Conservation (phyloP, 1,284 basidiomycete genomes). For the Boletus mariae region DNA sequence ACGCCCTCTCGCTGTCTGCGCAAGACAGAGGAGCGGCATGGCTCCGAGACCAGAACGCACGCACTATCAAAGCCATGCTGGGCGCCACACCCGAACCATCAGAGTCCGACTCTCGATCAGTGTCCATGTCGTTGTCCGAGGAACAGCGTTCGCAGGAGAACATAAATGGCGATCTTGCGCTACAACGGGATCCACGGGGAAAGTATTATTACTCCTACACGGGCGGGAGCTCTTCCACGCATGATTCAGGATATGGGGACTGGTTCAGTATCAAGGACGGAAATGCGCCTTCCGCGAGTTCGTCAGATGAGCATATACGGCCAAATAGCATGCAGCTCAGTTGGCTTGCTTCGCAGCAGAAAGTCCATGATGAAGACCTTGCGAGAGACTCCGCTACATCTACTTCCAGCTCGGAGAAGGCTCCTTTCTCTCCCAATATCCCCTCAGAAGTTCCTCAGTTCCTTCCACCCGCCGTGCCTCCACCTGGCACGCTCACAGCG, state of each 20-base stretch:
- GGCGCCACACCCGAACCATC: constrained; percentile 61
- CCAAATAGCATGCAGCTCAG: constrained; percentile 61
- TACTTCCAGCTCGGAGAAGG: constrained; percentile 32
- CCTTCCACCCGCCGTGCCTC: constrained; percentile 46
- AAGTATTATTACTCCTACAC: constrained; percentile 76
- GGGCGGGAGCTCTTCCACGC: constrained; percentile 45
- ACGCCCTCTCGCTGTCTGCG: constrained; percentile 42
- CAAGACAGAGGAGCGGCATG: constrained; percentile 72
- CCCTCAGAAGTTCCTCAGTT: constrained; percentile 54
- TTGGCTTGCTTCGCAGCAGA: constrained; percentile 54
- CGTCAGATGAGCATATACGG: constrained; percentile 34
- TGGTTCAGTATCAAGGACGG: constrained; percentile 35
- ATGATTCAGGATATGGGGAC: constrained; percentile 53
- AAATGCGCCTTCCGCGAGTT: constrained; percentile 22
- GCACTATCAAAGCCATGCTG: constrained; percentile 55
- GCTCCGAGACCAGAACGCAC: constrained; percentile 77
- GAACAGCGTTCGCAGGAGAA: constrained; percentile 34
- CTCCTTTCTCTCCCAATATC: constrained; percentile 38
- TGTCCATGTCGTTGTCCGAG: constrained; percentile 34
- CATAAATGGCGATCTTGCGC: constrained; percentile 56
- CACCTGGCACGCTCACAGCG: constrained; percentile 69
- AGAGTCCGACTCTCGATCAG: constrained; percentile 48
- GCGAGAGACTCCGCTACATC: constrained; percentile 13
- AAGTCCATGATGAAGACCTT: constrained; percentile 20
- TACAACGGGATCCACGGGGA: constrained; percentile 63